Base-by-base conservation (phyloP, 768 basidiomycete genomes). In the Podaxis pistillaris region DNA sequence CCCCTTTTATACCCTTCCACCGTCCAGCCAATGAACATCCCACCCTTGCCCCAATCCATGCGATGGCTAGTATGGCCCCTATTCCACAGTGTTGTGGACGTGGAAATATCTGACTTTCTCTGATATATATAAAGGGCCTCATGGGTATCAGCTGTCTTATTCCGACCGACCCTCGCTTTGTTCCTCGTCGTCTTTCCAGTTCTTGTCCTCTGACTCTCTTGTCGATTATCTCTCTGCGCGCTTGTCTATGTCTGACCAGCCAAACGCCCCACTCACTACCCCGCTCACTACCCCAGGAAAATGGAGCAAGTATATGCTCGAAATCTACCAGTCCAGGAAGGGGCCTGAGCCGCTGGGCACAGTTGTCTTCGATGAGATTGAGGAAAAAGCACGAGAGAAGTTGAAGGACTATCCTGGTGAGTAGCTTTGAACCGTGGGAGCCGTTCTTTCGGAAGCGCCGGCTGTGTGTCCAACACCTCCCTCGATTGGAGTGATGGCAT, bases 341-440 rank as follows among this genome's bases (percentile, higher is more conserved):
- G 76, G 73, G 9, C 78, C 80, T 19, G 65, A 78, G 47, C 82
- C 82, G 1, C 72, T 88, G 19, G 87, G 88, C 26, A 88, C 89
- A 0, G 86, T 90, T 24, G 74, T 79, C 44, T 74, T 84, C 47
- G 81, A 85, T 12, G 82, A 86, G 65, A 83, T 92, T 56, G 88
- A 91, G 67, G 78, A 78, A n/a, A 84, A 82, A 53, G 90, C 89
- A 3, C 80, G 78, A 66, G 85, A 90, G 67, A 83, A 75, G 40
- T 76, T 87, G 65, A 87, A 87, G 68, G 76, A 86, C 59, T 74
- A 83, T 62, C 76, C 77, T 51, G 81, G 89, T 85, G 68, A 56
- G 81, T 60, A 28, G 30, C 49, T 19, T 26, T 24, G 44, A 46
- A 50, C 22, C 13, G 49, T 50, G 49, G 22, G 26, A 50, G 24